phyloP scores from a whole-genome alignment of 208 protist species.

The Crithidia brevicula region DNA sequence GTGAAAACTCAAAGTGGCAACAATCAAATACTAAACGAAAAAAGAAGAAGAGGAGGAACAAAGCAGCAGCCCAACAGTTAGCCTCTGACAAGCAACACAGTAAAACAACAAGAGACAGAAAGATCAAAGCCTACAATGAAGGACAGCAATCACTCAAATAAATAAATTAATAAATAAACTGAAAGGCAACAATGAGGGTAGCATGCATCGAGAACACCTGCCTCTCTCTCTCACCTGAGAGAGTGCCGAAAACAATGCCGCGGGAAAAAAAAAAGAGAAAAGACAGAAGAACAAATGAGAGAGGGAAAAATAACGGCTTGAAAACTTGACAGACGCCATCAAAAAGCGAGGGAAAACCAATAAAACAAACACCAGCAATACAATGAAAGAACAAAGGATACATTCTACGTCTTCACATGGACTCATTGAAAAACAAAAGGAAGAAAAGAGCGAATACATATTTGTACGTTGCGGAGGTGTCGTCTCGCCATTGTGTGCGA shows the following conservation, averaged over 20 bases:
- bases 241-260: not conserved
- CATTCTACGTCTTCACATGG: too few relatives aligned
- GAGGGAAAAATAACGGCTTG: not conserved
- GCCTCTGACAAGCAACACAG: too few relatives aligned
- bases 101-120: constrained; percentile 7
- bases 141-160: not conserved
- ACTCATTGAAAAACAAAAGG: too few relatives aligned
- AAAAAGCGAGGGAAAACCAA: too few relatives aligned
- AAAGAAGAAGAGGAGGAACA: not conserved
- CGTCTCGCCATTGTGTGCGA: constrained; percentile 13
- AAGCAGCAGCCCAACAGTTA: not conserved
- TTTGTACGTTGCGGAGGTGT: not conserved
- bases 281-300: not conserved
- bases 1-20: too few relatives aligned
- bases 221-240: too few relatives aligned
- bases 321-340: too few relatives aligned
- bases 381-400: not conserved
- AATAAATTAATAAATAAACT: not conserved
- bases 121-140: not conserved
- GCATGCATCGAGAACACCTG: too few relatives aligned
- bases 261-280: not conserved
- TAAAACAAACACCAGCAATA: constrained; percentile 6
- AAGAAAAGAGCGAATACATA: too few relatives aligned
- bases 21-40: too few relatives aligned
- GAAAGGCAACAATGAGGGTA: not conserved